phyloP scores from a whole-genome alignment of 257 asterid species.

The Fraxinus quadrangulata region DNA sequence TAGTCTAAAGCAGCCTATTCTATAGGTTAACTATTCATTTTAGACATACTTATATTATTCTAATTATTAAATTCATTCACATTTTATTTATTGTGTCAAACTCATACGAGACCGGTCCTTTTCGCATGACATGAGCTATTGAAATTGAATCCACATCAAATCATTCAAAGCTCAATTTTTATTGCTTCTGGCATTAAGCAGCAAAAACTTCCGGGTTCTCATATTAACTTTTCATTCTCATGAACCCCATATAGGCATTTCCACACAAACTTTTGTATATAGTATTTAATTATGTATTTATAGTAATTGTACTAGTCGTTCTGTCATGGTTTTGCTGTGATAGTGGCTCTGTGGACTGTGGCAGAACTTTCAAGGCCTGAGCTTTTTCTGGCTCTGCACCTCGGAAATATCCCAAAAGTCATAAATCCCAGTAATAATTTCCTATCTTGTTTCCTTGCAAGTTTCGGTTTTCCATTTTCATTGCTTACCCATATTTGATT shows the following conservation, averaged over 20 bases:
- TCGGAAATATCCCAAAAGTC: conserved; percentile 43
- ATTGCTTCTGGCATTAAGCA: conserved; percentile 18
- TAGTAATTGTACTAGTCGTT: conserved; percentile 18
- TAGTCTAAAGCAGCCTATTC: no score
- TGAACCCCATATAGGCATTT: conserved; percentile 32
- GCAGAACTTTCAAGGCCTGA: conserved; percentile 6
- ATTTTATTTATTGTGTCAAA: no score
- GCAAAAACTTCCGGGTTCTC: background rate
- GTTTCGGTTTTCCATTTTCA: conserved; percentile 25
- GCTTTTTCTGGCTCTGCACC: conserved; percentile 35
- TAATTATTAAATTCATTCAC: no score
- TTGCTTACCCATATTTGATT: background rate
- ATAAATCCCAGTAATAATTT: conserved; percentile 33
- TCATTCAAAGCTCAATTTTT: conserved; percentile 30
- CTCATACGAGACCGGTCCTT: background rate
- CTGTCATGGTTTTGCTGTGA: conserved; percentile 38
- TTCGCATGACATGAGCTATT: no score
- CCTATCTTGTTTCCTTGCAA: background rate
- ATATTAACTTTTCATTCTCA: background rate
- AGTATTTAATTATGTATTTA: background rate
- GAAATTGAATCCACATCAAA: no score
- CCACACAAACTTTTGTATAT: background rate
- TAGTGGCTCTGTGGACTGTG: conserved; percentile 3
- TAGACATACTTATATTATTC: no score
- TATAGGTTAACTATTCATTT: no score